phyloP scores from a whole-genome alignment of 352 stramenopile species.

The Phytophthora megakarya region DNA sequence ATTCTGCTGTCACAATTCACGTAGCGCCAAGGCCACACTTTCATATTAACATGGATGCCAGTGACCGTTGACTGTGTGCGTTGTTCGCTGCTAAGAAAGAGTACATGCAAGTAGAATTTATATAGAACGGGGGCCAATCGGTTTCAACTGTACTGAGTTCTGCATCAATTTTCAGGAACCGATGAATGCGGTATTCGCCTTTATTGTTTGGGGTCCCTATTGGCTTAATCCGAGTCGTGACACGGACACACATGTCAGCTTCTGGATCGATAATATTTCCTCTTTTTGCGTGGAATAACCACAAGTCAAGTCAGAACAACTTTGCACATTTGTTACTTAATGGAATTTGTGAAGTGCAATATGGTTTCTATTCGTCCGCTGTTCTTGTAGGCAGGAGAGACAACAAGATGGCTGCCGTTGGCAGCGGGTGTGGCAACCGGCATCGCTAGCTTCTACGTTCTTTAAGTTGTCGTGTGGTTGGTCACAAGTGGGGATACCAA shows the following conservation, averaged over 20 bases:
- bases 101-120: slow-evolving; percentile 12
- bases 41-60: no score
- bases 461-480: slow-evolving; percentile 7
- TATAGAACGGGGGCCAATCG: neutral
- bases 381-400: slow-evolving; percentile 5
- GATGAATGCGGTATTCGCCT: slow-evolving; percentile 18
- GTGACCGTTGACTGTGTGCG: no score
- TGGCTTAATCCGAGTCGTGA: no score
- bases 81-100: no score
- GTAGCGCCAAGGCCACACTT: neutral
- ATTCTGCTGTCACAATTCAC: neutral
- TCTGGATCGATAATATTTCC: slow-evolving; percentile 27
- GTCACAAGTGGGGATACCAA: slow-evolving; percentile 13
- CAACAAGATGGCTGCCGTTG: slow-evolving; percentile 23
- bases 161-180: slow-evolving; percentile 12
- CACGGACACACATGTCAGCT: neutral
- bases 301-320: slow-evolving; percentile 6
- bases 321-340: slow-evolving; percentile 17
- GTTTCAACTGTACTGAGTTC: neutral
- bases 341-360: slow-evolving; percentile 11
- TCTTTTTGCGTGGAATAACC: slow-evolving; percentile 12
- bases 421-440: slow-evolving; percentile 15
- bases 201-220: slow-evolving; percentile 14
- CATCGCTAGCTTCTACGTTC: slow-evolving; percentile 1
- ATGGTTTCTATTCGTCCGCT: slow-evolving; percentile 14